phyloP scores from a whole-genome alignment of 2,329 filamentous ascomycete species.

The Trichocomaceae sp. region DNA sequence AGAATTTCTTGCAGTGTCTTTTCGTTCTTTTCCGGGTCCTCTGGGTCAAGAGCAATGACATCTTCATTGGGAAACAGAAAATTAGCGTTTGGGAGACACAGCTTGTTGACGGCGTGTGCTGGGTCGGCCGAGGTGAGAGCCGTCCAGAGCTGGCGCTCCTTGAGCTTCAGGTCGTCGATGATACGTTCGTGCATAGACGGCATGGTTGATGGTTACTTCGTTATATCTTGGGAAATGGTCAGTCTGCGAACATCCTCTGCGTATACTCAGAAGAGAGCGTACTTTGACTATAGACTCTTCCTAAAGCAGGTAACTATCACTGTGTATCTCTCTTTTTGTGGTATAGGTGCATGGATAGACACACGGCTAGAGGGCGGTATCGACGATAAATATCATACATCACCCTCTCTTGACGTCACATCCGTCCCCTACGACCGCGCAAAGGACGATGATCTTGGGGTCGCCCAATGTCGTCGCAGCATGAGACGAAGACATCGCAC shows the following conservation, averaged over 20 bases:
- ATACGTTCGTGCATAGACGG: constrained; percentile 33
- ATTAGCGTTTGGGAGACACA: constrained; percentile 27
- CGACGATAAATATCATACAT: neutral
- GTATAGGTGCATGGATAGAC: neutral
- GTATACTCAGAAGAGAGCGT: neutral
- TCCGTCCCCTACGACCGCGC: neutral
- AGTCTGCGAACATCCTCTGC: neutral
- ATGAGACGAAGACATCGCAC: neutral
- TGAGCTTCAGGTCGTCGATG: constrained; percentile 28
- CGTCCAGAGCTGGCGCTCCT: constrained; percentile 33
- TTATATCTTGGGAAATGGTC: neutral
- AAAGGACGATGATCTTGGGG: neutral
- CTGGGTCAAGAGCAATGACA: constrained; percentile 28
- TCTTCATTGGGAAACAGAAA: constrained; percentile 29
- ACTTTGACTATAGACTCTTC: neutral
- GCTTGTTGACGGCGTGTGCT: constrained; percentile 27
- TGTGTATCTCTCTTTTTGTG: neutral
- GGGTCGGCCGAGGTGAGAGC: constrained; percentile 33
- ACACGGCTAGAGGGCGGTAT: neutral
- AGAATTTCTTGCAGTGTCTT: constrained; percentile 21
- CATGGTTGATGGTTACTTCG: constrained; percentile 19
- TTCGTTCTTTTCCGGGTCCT: constrained; percentile 14
- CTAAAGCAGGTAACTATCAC: neutral
- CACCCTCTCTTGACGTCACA: constrained; percentile 3
- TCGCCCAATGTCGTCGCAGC: neutral